A percentile compares a stretch with the other conserved stretches of the same genome.
Conservation (phyloP, 2,329 filamentous ascomycete genomes). For the Sclerotinia subarctica region DNA sequence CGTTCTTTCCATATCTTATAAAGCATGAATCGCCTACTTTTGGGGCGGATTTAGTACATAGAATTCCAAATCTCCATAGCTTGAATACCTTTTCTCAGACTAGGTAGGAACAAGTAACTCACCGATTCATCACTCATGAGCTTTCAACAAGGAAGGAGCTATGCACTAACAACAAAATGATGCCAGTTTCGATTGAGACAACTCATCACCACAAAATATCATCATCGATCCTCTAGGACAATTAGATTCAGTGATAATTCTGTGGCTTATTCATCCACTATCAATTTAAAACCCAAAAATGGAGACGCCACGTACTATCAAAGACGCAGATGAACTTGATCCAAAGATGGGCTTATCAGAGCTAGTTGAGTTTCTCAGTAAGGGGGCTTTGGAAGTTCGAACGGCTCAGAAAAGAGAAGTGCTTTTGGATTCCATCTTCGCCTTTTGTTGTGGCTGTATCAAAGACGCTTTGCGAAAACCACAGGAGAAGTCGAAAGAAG, state of each 20-base stretch:
- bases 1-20: background rate
- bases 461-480: background rate
- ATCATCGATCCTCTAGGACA: background rate
- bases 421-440: background rate
- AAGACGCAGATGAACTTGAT: background rate
- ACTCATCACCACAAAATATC: background rate
- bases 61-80: background rate
- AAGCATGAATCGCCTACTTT: background rate
- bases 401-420: background rate
- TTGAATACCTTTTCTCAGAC: background rate
- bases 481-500: background rate
- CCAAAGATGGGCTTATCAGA: too few species aligned
- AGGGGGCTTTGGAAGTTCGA: too few species aligned
- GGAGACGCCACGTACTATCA: background rate
- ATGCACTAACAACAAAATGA: background rate
- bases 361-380: background rate
- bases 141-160: background rate
- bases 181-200: background rate
- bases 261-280: background rate
- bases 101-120: background rate
- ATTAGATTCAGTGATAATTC: background rate
- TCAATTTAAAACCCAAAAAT: background rate
- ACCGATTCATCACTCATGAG: background rate
- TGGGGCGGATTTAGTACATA: too few species aligned
- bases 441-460: background rate